Conservation (phyloP, 345 rosid genomes). For the Microthlaspi erraticum region DNA sequence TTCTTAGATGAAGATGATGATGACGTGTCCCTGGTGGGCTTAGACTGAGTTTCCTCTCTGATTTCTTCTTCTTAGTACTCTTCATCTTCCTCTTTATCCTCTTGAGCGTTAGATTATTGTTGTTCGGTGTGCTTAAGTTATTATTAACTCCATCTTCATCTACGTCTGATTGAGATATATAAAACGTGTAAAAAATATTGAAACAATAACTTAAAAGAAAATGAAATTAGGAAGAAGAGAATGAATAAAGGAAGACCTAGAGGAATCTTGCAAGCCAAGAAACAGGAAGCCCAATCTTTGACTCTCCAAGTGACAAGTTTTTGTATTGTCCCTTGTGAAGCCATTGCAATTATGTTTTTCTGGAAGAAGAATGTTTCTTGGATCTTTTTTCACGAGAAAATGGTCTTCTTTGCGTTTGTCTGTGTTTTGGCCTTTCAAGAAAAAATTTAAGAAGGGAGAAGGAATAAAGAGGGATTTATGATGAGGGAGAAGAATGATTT, state of each 20-base stretch:
- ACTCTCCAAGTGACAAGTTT: conserved; percentile 64
- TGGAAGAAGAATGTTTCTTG: not conserved
- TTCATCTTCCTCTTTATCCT: conserved; percentile 39
- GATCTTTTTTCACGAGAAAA: conserved; percentile 15
- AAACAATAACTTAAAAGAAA: not conserved
- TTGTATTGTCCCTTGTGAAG: conserved; percentile 55
- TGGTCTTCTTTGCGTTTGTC: not conserved
- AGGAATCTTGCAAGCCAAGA: conserved; percentile 61
- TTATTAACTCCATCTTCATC: conserved; percentile 46
- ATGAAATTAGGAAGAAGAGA: not conserved
- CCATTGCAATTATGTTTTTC: conserved; percentile 39
- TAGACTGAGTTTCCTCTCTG: conserved; percentile 35
- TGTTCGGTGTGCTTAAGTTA: conserved; percentile 28
- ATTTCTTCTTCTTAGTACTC: conserved; percentile 40
- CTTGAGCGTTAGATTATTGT: conserved; percentile 32
- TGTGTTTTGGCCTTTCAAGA: conserved; percentile 22
- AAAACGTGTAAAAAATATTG: not conserved
- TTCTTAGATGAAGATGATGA: conserved; percentile 40
- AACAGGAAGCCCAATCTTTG: conserved; percentile 67
- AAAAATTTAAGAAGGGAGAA: conserved; percentile 6
- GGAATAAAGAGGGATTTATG: conserved; percentile 24
- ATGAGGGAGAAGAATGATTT: conserved; percentile 47
- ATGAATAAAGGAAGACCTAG: conserved; percentile 46
- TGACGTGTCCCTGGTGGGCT: conserved; percentile 46
- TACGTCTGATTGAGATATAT: conserved; percentile 38